These are phyloP conservation scores for Limonium bicolor DNA, from an alignment of 148 eudicot genomes.

Conservation along the genomic window DNA sequence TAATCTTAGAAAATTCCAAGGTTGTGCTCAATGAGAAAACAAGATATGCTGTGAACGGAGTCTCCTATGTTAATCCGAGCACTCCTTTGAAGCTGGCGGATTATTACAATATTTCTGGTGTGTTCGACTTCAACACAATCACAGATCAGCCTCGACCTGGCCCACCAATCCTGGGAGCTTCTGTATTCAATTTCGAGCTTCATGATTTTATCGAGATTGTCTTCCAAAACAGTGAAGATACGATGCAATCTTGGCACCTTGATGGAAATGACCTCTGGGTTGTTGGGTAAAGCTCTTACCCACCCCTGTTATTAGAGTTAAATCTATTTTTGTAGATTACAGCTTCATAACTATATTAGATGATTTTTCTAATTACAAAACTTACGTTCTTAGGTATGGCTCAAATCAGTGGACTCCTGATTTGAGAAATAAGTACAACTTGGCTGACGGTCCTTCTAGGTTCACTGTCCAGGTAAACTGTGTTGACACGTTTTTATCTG, in stretches of 20 bases:
- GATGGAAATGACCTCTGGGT: constrained; percentile 99
- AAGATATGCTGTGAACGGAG: constrained; percentile 37
- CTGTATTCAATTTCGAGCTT: constrained; percentile 21
- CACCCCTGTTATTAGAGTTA: neutral
- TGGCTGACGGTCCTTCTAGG: constrained; percentile 44
- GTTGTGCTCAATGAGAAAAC: constrained; percentile 24
- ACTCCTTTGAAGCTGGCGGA: constrained; percentile 86
- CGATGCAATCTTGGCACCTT: constrained; percentile 88
- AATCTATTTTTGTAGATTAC: neutral
- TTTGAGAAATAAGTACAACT: constrained; percentile 31
- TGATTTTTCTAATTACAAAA: constrained; percentile 3
- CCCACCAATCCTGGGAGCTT: constrained; percentile 24
- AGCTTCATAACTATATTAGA: neutral
- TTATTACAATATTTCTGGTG: constrained; percentile 42
- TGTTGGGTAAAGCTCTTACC: constrained; percentile 85
- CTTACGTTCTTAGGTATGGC: constrained; percentile 42
- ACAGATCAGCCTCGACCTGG: constrained; percentile 23
- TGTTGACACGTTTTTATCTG: neutral
- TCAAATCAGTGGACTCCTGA: constrained; percentile 58
- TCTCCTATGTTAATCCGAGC: constrained; percentile 37
- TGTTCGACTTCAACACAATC: constrained; percentile 37
- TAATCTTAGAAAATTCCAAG: constrained; percentile 33
- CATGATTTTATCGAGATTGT: constrained; percentile 58
- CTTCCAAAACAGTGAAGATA: constrained; percentile 64
- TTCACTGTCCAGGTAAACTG: constrained; percentile 40